phyloP scores from a whole-genome alignment of 2,329 filamentous ascomycete genomes.

The Cercospora citrullina region DNA sequence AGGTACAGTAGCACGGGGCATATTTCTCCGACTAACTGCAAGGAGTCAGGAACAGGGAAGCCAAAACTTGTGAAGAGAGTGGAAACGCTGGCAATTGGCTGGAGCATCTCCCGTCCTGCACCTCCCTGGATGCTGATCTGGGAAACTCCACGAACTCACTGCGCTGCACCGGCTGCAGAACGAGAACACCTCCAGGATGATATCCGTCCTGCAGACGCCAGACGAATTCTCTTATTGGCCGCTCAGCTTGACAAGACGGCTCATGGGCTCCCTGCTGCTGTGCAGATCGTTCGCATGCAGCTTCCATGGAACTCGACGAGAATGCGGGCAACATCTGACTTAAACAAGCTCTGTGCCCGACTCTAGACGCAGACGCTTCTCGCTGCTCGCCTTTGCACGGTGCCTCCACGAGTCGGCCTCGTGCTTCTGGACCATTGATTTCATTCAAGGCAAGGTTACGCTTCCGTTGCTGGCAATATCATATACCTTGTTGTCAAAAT shows the following conservation, averaged over 20 bases:
- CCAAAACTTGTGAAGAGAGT: background rate
- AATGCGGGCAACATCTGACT: background rate
- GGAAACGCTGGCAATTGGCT: conserved; percentile 7
- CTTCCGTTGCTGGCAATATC: conserved; percentile 9
- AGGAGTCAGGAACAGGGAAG: conserved; percentile 16
- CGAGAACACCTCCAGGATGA: conserved; percentile 4
- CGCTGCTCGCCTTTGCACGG: background rate
- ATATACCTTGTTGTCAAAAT: conserved; percentile 11
- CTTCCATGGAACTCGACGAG: background rate
- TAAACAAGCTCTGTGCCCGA: background rate
- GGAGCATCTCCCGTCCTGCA: background rate
- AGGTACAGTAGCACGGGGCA: too few species aligned
- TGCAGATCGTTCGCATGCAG: background rate
- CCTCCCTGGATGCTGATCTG: conserved; percentile 12
- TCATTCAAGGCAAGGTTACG: background rate
- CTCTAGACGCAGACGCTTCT: background rate
- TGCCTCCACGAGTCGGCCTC: background rate
- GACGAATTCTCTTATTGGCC: background rate
- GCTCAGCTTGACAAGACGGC: background rate
- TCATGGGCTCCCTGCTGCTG: background rate
- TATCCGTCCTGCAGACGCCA: background rate
- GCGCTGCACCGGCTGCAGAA: conserved; percentile 13
- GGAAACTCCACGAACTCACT: conserved; percentile 7
- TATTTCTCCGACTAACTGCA: conserved; percentile 14
- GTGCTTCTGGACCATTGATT: conserved; percentile 5